Conservation (phyloP, 140 eudicot species). For the Oenanthe javanica region DNA sequence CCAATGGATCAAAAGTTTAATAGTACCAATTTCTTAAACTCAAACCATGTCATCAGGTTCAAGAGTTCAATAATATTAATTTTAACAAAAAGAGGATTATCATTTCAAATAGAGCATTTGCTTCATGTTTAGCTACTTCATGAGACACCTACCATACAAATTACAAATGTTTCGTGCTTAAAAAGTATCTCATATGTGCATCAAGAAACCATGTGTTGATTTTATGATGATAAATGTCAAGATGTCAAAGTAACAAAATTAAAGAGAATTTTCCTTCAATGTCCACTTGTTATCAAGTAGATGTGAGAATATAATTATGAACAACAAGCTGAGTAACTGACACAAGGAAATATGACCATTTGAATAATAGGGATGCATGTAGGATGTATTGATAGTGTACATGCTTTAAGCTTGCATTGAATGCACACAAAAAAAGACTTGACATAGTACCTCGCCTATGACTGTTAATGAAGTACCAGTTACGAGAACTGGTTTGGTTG, state of each 20-base stretch:
- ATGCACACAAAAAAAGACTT: not conserved
- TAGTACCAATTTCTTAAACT: too few relatives aligned
- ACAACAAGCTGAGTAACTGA: not conserved
- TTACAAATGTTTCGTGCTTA: not conserved
- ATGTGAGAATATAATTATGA: too few relatives aligned
- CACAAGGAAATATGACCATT: not conserved
- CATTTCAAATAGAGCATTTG: not conserved
- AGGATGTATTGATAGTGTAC: not conserved
- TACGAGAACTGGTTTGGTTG: conserved; percentile 61
- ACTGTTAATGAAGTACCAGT: conserved; percentile 93
- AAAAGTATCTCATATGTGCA: not conserved
- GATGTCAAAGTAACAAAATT: not conserved
- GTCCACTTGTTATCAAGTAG: not conserved
- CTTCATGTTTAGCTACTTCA: not conserved
- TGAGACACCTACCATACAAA: not conserved
- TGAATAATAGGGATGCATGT: not conserved
- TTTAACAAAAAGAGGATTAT: not conserved
- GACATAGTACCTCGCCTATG: conserved; percentile 85
- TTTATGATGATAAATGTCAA: not conserved
- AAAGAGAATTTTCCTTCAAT: not conserved
- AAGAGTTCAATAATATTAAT: not conserved
- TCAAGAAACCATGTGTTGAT: not conserved
- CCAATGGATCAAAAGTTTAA: too few relatives aligned
- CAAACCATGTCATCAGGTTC: not conserved
- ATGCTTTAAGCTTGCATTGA: conserved; percentile 1